Conservation (phyloP, 805 yeast genomes). For the Cyberlindnera japonica region DNA sequence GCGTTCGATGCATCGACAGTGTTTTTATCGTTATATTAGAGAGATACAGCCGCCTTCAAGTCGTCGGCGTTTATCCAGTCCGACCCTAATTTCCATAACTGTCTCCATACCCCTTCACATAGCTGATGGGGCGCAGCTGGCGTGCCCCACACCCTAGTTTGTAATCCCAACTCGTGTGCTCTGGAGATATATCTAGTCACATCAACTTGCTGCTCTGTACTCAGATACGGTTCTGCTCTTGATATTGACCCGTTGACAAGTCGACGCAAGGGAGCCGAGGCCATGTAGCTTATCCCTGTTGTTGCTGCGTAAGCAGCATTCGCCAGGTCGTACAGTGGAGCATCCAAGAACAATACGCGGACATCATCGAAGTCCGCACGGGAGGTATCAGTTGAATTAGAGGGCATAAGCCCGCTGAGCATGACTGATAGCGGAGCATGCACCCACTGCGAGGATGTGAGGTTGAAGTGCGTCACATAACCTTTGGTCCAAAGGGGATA, state of each 20-base stretch:
- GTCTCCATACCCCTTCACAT: background rate
- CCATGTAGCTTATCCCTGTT: slow-evolving; percentile 29
- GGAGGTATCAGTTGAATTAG: slow-evolving; percentile 33
- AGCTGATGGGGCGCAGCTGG: slow-evolving; percentile 29
- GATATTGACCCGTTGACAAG: slow-evolving; percentile 12
- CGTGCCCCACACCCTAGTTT: slow-evolving; percentile 68
- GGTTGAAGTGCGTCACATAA: slow-evolving; percentile 48
- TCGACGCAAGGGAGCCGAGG: slow-evolving; percentile 39
- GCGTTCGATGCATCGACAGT: too few relatives aligned
- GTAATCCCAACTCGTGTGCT: slow-evolving; percentile 49
- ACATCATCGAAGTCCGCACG: background rate
- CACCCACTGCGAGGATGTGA: slow-evolving; percentile 28
- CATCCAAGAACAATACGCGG: slow-evolving; percentile 32
- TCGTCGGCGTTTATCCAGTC: background rate
- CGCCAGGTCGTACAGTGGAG: slow-evolving; percentile 33
- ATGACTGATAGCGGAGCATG: slow-evolving; percentile 58
- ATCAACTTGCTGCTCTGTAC: slow-evolving; percentile 29
- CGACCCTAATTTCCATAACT: background rate
- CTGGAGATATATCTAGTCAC: slow-evolving; percentile 26
- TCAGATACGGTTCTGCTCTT: slow-evolving; percentile 27
- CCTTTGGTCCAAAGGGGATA: slow-evolving; percentile 42
- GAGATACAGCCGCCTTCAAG: background rate
- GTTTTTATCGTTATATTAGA: too few relatives aligned
- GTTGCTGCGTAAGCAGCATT: background rate
- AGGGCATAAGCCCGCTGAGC: slow-evolving; percentile 63